Evolutionary conservation across 352 stramenopile species (phyloP).

Genomic region (Pythium dissimile): DNA sequence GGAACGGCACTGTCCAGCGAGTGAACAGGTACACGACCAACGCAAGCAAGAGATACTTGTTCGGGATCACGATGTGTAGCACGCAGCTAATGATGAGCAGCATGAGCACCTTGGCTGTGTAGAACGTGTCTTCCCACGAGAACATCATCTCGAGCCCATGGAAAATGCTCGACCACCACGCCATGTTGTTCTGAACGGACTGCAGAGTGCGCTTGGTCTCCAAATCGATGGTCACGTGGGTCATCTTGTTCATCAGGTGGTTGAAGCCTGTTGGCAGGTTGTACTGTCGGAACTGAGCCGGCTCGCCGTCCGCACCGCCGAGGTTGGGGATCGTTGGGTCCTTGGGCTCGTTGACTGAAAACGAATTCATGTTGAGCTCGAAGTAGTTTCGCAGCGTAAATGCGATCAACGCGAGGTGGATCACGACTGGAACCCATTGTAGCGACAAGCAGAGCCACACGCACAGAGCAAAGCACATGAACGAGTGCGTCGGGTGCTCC

Average conservation of each 20-base stretch:
- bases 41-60: conserved; percentile 78
- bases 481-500: conserved; percentile 80
- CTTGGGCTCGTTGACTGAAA: conserved; percentile 49
- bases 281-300: conserved; percentile 69
- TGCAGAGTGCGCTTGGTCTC: conserved; percentile 82
- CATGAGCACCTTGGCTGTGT: conserved; percentile 76
- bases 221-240: conserved; percentile 77
- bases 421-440: conserved; percentile 75
- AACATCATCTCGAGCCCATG: conserved; percentile 86
- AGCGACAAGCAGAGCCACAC: conserved; percentile 83
- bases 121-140: conserved; percentile 85
- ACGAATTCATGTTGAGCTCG: conserved; percentile 80
- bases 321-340: conserved; percentile 26
- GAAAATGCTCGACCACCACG: conserved; percentile 83
- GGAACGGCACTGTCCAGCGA: conserved; percentile 78
- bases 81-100: conserved; percentile 83
- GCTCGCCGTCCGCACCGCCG: conserved; percentile 31
- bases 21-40: conserved; percentile 78
- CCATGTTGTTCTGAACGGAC: conserved; percentile 88
- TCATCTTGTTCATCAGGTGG: conserved; percentile 90
- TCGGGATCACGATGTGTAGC: conserved; percentile 80
- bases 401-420: conserved; percentile 75
- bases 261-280: conserved; percentile 81
- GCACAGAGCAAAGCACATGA: conserved; percentile 81
- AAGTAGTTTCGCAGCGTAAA: conserved; percentile 85